A percentile compares a stretch with the other conserved stretches of the same genome.
phyloP scores from a whole-genome alignment of 208 protist genomes.

The Phytomonas francai region DNA sequence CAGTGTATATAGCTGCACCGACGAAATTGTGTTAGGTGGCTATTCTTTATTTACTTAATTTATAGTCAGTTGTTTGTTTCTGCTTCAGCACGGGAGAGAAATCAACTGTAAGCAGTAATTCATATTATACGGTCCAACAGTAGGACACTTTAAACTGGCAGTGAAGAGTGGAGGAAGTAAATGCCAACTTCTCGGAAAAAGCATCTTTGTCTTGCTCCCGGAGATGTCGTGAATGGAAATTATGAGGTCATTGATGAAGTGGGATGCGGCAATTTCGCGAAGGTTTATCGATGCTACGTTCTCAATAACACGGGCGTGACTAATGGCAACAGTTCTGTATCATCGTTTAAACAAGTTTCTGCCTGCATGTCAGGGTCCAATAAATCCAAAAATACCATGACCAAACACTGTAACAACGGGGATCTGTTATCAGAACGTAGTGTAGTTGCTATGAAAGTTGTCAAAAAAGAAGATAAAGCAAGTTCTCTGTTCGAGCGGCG shows the following conservation, averaged over 20 bases:
- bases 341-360: neutral
- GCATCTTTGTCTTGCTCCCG: conserved; percentile 43
- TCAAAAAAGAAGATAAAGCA: conserved; percentile 72
- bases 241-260: conserved; percentile 62
- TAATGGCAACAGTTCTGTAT: conserved; percentile 11
- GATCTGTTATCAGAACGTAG: conserved; percentile 1
- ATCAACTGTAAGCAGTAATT: neutral
- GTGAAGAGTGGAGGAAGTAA: conserved; percentile 1
- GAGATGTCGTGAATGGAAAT: conserved; percentile 39
- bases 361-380: neutral
- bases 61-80: neutral
- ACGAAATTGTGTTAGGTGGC: neutral
- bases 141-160: neutral
- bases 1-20: neutral
- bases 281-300: conserved; percentile 66
- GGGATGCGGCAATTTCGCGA: conserved; percentile 80
- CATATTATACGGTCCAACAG: neutral
- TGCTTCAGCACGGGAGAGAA: neutral
- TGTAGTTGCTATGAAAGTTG: conserved; percentile 68
- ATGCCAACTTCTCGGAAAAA: conserved; percentile 27
- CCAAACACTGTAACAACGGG: conserved; percentile 11
- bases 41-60: neutral
- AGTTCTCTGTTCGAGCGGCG: conserved; percentile 72
- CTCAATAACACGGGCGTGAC: conserved; percentile 8
- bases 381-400: neutral